These are phyloP conservation scores for Populus alba DNA, from an alignment of 345 rosid genomes.

Conservation along the genomic window DNA sequence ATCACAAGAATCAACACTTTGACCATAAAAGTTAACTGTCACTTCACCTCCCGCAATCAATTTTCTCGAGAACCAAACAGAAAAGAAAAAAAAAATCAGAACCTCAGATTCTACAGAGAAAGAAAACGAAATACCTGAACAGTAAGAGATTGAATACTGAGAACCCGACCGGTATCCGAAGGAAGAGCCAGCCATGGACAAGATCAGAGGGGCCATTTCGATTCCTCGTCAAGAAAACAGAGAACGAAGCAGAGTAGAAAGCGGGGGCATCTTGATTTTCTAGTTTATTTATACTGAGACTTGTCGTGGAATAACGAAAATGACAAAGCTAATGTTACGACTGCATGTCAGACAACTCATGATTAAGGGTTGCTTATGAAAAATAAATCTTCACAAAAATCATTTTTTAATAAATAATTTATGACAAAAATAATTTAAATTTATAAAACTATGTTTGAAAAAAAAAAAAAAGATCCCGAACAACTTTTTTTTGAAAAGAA, in stretches of 20 bases:
- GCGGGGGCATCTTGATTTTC: background rate
- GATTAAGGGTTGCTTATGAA: no score
- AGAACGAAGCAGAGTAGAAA: background rate
- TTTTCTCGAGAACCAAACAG: background rate
- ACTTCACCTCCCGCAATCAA: background rate
- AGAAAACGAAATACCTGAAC: constrained; percentile 60
- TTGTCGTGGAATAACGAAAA: background rate
- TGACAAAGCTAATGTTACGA: no score
- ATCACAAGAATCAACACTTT: background rate
- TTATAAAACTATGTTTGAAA: no score
- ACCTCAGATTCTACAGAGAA: background rate
- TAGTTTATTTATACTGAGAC: background rate
- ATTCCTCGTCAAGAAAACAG: background rate
- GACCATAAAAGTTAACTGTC: background rate
- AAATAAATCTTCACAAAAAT: no score
- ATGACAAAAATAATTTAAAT: no score
- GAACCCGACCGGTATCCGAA: constrained; percentile 90
- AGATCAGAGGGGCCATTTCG: constrained; percentile 76
- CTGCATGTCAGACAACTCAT: no score
- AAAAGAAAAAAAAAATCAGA: background rate
- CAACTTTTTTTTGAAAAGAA: no score
- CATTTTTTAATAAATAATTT: no score
- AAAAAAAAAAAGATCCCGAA: no score
- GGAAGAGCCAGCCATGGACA: constrained; percentile 75
- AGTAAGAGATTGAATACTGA: constrained; percentile 96